These are phyloP conservation scores for Ogataea kodamae DNA, from an alignment of 805 yeast species.

Conservation along the genomic window DNA sequence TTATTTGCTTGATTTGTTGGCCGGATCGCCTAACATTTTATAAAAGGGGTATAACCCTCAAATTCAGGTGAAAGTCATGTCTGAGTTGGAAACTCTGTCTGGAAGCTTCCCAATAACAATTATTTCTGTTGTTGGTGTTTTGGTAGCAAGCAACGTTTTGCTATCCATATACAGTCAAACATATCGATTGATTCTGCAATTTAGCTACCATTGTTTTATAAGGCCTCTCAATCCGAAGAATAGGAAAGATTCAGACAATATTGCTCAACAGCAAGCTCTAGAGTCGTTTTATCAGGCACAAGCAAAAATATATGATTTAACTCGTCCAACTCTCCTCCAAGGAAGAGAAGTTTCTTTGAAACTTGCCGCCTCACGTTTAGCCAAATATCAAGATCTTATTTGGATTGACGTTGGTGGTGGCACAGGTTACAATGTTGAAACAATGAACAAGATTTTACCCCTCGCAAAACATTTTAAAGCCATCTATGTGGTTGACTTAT, in stretches of 20 bases:
- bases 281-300: conserved; percentile 74
- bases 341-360: conserved; percentile 67
- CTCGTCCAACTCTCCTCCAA: conserved; percentile 61
- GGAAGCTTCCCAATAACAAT: conserved; percentile 2
- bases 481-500: conserved; percentile 68
- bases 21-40: neutral
- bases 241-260: conserved; percentile 24
- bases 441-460: conserved; percentile 57
- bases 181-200: conserved; percentile 21
- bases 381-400: conserved; percentile 42
- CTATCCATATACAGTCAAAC: conserved; percentile 11
- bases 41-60: conserved; percentile 5
- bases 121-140: conserved; percentile 3
- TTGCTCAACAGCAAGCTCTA: conserved; percentile 53
- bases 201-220: conserved; percentile 52
- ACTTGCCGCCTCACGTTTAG: conserved; percentile 56
- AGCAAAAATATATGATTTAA: conserved; percentile 72
- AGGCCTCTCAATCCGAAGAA: conserved; percentile 48
- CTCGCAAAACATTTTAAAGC: conserved; percentile 53
- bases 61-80: no score
- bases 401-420: conserved; percentile 89
- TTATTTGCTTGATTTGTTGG: conserved; percentile 7
- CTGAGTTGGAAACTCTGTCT: conserved; percentile 1
- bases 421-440: conserved; percentile 78
- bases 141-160: conserved; percentile 3